Conservation (phyloP, 2,329 filamentous ascomycete genomes). For the Drechmeria coniospora region DNA sequence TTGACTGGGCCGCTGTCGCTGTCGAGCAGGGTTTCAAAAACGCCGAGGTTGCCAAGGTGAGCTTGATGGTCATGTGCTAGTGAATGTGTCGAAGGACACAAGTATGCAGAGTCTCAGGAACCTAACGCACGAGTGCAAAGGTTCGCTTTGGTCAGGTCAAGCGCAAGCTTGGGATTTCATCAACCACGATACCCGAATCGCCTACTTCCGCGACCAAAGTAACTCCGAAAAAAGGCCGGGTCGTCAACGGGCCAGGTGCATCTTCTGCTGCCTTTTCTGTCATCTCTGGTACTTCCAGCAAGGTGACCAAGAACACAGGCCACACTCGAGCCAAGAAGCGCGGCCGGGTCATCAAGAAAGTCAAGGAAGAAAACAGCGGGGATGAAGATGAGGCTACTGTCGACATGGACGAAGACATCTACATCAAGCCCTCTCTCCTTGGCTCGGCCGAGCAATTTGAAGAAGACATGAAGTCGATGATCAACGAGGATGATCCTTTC, state of each 20-base stretch:
- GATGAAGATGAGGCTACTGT: conserved; percentile 8
- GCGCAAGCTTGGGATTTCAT: conserved; percentile 24
- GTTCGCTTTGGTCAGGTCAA: conserved; percentile 35
- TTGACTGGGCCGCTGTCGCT: conserved; percentile 34
- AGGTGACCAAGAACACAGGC: conserved; percentile 14
- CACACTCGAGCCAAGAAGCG: conserved; percentile 11
- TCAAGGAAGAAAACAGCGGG: conserved; percentile 9
- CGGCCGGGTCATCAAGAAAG: conserved; percentile 5
- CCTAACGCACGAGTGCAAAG: conserved; percentile 8
- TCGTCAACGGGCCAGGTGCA: too few relatives aligned
- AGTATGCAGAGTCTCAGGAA: too few relatives aligned
- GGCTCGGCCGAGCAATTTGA: conserved; percentile 9
- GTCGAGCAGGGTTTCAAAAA: conserved; percentile 27
- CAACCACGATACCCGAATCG: conserved; percentile 10
- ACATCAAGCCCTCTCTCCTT: conserved; percentile 3
- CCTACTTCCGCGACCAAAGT: conserved; percentile 7
- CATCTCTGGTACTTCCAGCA: conserved; percentile 12
- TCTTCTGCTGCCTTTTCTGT: too few relatives aligned
- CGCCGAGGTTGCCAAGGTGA: conserved; percentile 28
- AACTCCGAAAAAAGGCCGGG: too few relatives aligned
- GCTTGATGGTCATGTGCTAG: background rate
- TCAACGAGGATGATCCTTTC: conserved; percentile 5
- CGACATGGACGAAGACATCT: conserved; percentile 6
- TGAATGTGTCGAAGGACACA: background rate
- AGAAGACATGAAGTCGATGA: conserved; percentile 5